A percentile compares a stretch with the other conserved stretches of the same genome.
phyloP scores from a whole-genome alignment of 768 basidiomycete genomes.

The Mycena capillaripes region DNA sequence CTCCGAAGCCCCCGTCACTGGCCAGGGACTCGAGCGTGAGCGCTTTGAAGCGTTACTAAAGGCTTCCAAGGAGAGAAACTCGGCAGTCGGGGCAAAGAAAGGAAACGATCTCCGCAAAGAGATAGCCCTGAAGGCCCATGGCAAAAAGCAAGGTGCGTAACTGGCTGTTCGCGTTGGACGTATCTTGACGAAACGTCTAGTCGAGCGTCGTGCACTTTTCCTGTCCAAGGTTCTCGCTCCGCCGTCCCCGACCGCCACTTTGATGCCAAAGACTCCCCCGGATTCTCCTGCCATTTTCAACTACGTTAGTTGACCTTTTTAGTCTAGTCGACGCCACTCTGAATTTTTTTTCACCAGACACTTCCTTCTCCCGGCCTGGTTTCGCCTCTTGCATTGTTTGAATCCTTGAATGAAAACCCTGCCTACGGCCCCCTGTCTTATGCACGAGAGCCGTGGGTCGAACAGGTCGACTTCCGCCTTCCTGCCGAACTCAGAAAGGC shows the following conservation, averaged over 20 bases:
- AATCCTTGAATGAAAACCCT: constrained; percentile 57
- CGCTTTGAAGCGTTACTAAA: constrained; percentile 76
- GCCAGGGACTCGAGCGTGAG: constrained; percentile 72
- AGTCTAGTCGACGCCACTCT: background rate
- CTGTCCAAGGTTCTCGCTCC: constrained; percentile 80
- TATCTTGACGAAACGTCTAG: constrained; percentile 50
- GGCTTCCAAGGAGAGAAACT: constrained; percentile 70
- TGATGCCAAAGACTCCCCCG: constrained; percentile 74
- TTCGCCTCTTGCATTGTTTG: constrained; percentile 73
- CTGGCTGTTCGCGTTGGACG: background rate
- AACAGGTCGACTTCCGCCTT: constrained; percentile 74
- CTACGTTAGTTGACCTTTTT: constrained; percentile 47
- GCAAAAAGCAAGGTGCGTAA: constrained; percentile 78
- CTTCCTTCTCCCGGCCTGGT: constrained; percentile 78
- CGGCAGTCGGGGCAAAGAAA: constrained; percentile 59
- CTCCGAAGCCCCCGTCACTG: constrained; percentile 47
- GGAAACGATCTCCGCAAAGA: constrained; percentile 78
- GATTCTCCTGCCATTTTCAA: constrained; percentile 80
- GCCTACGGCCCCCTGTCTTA: constrained; percentile 41
- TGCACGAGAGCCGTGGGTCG: constrained; percentile 67
- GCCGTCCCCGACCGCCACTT: constrained; percentile 70
- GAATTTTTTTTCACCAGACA: constrained; percentile 41
- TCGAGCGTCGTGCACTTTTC: constrained; percentile 82
- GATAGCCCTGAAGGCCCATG: constrained; percentile 79
- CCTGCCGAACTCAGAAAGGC: constrained; percentile 42